phyloP scores from a whole-genome alignment of 2,329 filamentous ascomycete genomes.

The Botrytis medusae region DNA sequence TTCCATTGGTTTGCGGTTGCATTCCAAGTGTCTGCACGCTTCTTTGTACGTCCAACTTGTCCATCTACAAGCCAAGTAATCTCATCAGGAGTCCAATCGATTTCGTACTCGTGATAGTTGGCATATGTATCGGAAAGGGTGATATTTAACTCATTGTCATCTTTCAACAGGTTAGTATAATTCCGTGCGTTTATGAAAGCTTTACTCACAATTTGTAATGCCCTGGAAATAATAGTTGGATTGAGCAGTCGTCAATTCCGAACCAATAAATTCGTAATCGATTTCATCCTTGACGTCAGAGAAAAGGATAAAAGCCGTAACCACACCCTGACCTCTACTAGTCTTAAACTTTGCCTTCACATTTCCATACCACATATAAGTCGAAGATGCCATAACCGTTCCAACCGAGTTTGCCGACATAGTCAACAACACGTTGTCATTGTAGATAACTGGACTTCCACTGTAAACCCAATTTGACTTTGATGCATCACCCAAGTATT shows the following conservation, averaged over 20 bases:
- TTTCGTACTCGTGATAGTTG: conserved; percentile 85
- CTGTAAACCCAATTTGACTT: conserved; percentile 86
- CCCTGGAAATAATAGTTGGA: conserved; percentile 98
- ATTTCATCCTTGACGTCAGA: conserved; percentile 98
- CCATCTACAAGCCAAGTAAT: conserved; percentile 90
- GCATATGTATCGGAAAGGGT: conserved; percentile 68
- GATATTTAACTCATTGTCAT: conserved; percentile 74
- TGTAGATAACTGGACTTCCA: conserved; percentile 68
- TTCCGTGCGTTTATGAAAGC: too few species aligned
- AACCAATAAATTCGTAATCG: conserved; percentile 92
- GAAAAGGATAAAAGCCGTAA: conserved; percentile 96
- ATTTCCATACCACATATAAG: conserved; percentile 98
- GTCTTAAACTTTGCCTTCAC: conserved; percentile 84
- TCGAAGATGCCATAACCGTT: conserved; percentile 77
- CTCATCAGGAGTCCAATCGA: conserved; percentile 85
- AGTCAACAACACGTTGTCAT: conserved; percentile 75
- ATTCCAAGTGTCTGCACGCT: conserved; percentile 84
- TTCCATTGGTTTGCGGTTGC: conserved; percentile 75
- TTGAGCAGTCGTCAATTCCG: conserved; percentile 74
- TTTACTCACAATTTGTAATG: conserved; percentile 75
- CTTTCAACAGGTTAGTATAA: conserved; percentile 48
- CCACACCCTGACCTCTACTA: conserved; percentile 79
- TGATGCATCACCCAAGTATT: conserved; percentile 82
- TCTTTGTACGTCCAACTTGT: conserved; percentile 68
- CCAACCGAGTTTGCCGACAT: conserved; percentile 86